Conservation (phyloP, 192 early-diverging fungal genomes). For the Backusella tuberculispora region DNA sequence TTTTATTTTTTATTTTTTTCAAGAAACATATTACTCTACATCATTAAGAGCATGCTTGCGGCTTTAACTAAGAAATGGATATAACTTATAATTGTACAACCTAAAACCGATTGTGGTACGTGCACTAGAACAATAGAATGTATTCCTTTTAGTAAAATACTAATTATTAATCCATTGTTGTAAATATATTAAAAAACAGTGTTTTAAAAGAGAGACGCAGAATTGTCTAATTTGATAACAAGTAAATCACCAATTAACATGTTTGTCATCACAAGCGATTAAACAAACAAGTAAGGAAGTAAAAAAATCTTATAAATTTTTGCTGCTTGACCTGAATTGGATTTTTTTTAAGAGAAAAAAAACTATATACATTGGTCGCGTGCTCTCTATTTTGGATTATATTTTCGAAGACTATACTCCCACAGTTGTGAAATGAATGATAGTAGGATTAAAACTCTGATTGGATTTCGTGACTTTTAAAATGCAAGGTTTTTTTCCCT, state of each 20-base stretch:
- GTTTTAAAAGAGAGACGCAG: neutral
- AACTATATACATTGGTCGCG: neutral
- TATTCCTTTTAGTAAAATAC: neutral
- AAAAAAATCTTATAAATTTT: neutral
- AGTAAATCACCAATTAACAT: neutral
- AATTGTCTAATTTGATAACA: neutral
- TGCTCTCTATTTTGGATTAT: neutral
- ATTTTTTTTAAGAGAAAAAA: neutral
- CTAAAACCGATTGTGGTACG: neutral
- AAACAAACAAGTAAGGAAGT: neutral
- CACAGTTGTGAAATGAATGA: constrained; percentile 11
- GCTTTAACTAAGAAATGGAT: constrained; percentile 8
- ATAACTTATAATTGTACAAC: neutral
- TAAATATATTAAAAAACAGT: neutral
- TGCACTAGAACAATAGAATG: constrained; percentile 3
- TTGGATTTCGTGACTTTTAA: constrained; percentile 17
- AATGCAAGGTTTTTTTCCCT: constrained; percentile 8
- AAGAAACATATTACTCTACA: neutral
- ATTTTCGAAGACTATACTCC: neutral
- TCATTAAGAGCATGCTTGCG: neutral
- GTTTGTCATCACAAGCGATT: neutral
- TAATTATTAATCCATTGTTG: neutral
- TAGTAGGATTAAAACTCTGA: constrained; percentile 2
- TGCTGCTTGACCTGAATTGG: neutral
- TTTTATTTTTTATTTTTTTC: neutral